A percentile compares a stretch with the other conserved stretches of the same genome.
phyloP scores from a whole-genome alignment of 768 basidiomycete genomes.

The Daedalea quercina region DNA sequence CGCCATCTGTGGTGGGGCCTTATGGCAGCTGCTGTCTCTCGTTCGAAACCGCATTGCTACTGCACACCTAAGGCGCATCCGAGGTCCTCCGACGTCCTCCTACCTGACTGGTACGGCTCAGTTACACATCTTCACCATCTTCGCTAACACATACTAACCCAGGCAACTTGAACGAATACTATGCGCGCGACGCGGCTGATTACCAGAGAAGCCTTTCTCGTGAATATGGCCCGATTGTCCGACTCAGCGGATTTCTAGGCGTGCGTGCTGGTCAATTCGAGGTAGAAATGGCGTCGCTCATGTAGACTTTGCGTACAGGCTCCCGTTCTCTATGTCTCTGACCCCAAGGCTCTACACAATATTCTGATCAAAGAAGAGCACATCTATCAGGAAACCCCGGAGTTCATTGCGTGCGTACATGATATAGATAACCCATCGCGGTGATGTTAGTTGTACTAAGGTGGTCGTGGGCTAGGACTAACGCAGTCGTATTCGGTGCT shows the following conservation, averaged over 20 bases:
- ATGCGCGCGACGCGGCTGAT: not conserved
- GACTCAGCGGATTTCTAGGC: constrained; percentile 1
- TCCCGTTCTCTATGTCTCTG: constrained; percentile 5
- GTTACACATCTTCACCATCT: not conserved
- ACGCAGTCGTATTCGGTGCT: constrained; percentile 37
- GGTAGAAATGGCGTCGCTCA: too few species aligned
- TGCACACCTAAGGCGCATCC: not conserved
- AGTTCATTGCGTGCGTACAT: constrained; percentile 1
- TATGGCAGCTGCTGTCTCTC: too few species aligned
- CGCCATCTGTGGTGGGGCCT: too few species aligned
- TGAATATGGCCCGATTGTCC: constrained; percentile 3
- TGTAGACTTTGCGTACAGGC: not conserved
- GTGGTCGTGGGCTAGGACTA: constrained; percentile 25
- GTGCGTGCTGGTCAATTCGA: not conserved
- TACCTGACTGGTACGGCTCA: not conserved
- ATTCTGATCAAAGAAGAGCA: constrained; percentile 11
- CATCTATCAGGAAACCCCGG: not conserved
- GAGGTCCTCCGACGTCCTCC: not conserved
- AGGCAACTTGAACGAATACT: not conserved
- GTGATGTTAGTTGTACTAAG: not conserved
- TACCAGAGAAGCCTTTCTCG: not conserved
- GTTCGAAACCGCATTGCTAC: too few species aligned
- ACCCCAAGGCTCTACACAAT: constrained; percentile 7
- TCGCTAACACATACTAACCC: not conserved
- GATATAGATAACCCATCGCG: too few species aligned